A percentile compares a stretch with the other conserved stretches of the same genome.
Conservation (phyloP, 1,284 basidiomycete genomes). For the Leccinum subrobustum region DNA sequence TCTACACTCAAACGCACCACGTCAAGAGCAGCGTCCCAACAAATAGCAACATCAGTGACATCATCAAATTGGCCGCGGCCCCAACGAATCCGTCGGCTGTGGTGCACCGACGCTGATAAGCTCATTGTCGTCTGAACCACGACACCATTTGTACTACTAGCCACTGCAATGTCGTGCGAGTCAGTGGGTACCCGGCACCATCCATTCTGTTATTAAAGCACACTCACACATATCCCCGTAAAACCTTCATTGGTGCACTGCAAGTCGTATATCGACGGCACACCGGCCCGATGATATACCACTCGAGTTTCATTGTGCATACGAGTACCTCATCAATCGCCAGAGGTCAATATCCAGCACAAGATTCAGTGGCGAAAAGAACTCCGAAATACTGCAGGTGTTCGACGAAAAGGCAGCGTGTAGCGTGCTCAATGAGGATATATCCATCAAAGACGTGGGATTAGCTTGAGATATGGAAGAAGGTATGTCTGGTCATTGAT, state of each 20-base stretch:
- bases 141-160: constrained; percentile 24
- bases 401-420: constrained; percentile 48
- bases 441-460: constrained; percentile 45
- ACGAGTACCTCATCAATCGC: constrained; percentile 42
- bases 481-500: constrained; percentile 44
- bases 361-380: constrained; percentile 52
- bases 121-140: no score
- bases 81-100: no score
- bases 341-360: constrained; percentile 59
- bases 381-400: constrained; percentile 36
- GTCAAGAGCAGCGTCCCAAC: no score
- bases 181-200: constrained; percentile 2
- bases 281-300: constrained; percentile 40
- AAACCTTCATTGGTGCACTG: constrained; percentile 38
- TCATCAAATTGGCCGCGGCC: no score
- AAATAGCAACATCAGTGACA: no score
- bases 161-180: no score
- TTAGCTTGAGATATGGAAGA: constrained; percentile 38
- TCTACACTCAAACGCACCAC: constrained; percentile 8
- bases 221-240: constrained; percentile 42
- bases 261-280: constrained; percentile 35
- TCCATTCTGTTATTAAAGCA: background rate
- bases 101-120: no score
- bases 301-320: background rate
- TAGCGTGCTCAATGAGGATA: constrained; percentile 52